Conservation (phyloP, 768 basidiomycete species). For the Boletus speciosus region DNA sequence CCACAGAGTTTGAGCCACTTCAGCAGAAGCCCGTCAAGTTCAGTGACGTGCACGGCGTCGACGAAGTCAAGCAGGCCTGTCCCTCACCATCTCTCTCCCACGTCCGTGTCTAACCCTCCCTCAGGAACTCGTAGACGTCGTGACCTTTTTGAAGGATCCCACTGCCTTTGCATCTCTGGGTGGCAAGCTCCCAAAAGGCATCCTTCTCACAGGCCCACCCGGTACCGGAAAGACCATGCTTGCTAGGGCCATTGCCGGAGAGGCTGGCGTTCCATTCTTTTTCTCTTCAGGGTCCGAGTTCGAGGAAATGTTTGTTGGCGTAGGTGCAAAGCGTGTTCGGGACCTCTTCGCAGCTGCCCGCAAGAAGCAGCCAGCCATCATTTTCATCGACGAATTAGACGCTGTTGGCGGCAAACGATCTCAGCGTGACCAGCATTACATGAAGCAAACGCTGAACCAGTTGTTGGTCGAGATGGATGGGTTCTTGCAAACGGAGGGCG, state of each 20-base stretch:
- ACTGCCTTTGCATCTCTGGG: conserved; percentile 86
- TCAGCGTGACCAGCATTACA: conserved; percentile 79
- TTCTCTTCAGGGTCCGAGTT: conserved; percentile 97
- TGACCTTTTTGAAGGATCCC: conserved; percentile 94
- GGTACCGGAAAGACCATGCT: conserved; percentile 85
- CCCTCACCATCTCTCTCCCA: background rate
- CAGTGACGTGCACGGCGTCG: conserved; percentile 94
- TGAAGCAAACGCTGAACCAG: conserved; percentile 95
- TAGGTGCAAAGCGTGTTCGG: conserved; percentile 91
- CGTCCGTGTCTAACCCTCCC: conserved; percentile 3
- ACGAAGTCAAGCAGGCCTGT: conserved; percentile 88
- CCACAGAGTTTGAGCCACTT: conserved; percentile 78
- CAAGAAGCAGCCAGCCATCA: conserved; percentile 93
- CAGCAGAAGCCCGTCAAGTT: conserved; percentile 85
- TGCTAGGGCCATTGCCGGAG: conserved; percentile 95
- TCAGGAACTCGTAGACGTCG: conserved; percentile 90
- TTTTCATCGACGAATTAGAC: conserved; percentile 97
- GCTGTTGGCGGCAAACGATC: conserved; percentile 90
- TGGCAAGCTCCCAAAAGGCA: conserved; percentile 91
- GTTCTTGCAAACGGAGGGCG: conserved; percentile 87
- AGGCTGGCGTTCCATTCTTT: conserved; percentile 97
- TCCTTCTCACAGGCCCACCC: conserved; percentile 85
- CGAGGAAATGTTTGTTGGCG: conserved; percentile 97
- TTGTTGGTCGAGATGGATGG: conserved; percentile 97
- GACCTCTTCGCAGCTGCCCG: conserved; percentile 93